Evolutionary conservation across 31 red algal species (phyloP).

Genomic region (Bonnemaisonia californica): DNA sequence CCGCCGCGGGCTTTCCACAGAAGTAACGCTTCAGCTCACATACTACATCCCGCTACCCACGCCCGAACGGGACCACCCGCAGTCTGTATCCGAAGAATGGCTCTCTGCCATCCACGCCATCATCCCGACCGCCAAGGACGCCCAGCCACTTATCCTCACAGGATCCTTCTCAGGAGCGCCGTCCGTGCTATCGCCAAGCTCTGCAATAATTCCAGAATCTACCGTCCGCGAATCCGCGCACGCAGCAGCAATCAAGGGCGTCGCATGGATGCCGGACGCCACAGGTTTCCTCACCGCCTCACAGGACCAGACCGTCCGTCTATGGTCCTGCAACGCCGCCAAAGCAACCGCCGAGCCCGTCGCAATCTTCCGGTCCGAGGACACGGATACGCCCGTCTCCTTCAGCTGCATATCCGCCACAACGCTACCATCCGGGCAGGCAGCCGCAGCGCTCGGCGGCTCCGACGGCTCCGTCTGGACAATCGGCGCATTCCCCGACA

Average conservation of each 20-base stretch:
- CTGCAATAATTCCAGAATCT: constrained; percentile 30
- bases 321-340: constrained; percentile 43
- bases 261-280: constrained; percentile 52
- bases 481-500: not conserved
- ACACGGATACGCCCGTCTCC: constrained; percentile 23
- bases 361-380: constrained; percentile 30
- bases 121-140: not conserved
- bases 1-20: constrained; percentile 53
- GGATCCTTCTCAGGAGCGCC: constrained; percentile 60
- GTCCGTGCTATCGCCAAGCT: constrained; percentile 10
- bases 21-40: constrained; percentile 48
- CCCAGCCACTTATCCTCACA: constrained; percentile 32
- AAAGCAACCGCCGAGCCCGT: constrained; percentile 7
- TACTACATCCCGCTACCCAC: constrained; percentile 69
- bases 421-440: not conserved
- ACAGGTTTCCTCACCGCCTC: constrained; percentile 56
- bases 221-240: constrained; percentile 21
- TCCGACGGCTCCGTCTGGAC: constrained; percentile 32
- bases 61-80: constrained; percentile 23
- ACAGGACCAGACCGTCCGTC: constrained; percentile 52
- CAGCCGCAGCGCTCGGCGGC: not conserved
- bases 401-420: not conserved
- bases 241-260: constrained; percentile 53
- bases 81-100: constrained; percentile 52
- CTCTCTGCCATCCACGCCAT: constrained; percentile 50